Conservation (phyloP, 1,284 basidiomycete species). For the Apiotrichum veenhuisii region DNA sequence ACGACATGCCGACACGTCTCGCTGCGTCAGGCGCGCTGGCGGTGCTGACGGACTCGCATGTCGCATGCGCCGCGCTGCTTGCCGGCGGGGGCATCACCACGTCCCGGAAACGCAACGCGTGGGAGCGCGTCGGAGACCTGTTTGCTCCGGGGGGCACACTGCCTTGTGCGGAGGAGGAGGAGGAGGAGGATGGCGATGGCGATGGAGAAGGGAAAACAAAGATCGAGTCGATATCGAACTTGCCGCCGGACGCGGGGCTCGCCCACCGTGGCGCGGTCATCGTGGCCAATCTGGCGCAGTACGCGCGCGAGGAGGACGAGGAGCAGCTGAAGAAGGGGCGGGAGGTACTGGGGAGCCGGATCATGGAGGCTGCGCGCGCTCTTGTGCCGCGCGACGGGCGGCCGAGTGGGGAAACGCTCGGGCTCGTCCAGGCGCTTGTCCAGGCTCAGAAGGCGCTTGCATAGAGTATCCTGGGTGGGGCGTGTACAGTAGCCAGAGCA, state of each 20-base stretch:
- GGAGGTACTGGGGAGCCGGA: not conserved
- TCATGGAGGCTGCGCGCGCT: not conserved
- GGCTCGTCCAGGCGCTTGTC: not conserved
- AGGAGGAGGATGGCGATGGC: constrained; percentile 13
- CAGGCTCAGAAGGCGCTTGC: not conserved
- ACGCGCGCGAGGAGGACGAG: constrained; percentile 12
- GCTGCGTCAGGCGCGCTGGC: constrained; percentile 84
- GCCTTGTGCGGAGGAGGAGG: constrained; percentile 25
- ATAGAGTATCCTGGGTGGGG: not conserved
- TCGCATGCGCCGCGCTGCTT: constrained; percentile 61
- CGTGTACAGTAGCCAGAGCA: too few species aligned
- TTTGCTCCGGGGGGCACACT: constrained; percentile 43
- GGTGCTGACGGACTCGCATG: constrained; percentile 61
- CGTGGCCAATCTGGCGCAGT: constrained; percentile 59
- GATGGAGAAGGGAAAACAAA: too few species aligned
- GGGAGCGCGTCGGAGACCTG: constrained; percentile 62
- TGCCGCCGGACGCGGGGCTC: constrained; percentile 53
- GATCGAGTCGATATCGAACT: constrained; percentile 35
- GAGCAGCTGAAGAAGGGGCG: not conserved
- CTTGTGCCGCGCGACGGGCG: not conserved
- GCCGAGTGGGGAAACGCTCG: not conserved
- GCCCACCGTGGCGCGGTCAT: constrained; percentile 72
- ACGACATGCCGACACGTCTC: constrained; percentile 73
- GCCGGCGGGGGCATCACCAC: constrained; percentile 31
- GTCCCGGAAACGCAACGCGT: constrained; percentile 52